Evolutionary conservation across 2,329 filamentous ascomycete species (phyloP).

Genomic region (Monilinia fructigena): DNA sequence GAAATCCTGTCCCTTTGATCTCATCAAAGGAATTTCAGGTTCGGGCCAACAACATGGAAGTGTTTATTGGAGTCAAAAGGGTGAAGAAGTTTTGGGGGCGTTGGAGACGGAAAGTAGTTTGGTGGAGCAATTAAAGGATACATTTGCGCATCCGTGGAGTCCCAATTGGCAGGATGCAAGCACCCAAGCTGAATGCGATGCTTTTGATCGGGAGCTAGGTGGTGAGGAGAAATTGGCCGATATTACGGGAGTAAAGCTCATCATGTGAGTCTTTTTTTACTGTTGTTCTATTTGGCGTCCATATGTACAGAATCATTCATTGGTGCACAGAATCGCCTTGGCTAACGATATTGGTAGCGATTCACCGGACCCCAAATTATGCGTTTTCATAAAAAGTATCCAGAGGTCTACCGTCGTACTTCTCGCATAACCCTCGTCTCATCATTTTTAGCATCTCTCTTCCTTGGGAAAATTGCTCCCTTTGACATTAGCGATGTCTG

Average conservation of each 20-base stretch:
- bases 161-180: constrained; percentile 99
- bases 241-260: constrained; percentile 87
- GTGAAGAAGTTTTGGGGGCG: constrained; percentile 60
- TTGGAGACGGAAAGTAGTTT: constrained; percentile 63
- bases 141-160: constrained; percentile 81
- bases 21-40: constrained; percentile 79
- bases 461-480: constrained; percentile 81
- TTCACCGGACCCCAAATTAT: constrained; percentile 98
- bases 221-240: constrained; percentile 67
- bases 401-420: constrained; percentile 77
- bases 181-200: constrained; percentile 87
- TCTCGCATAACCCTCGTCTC: constrained; percentile 89
- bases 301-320: neutral
- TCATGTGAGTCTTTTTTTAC: constrained; percentile 64
- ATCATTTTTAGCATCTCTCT: constrained; percentile 87
- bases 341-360: constrained; percentile 52
- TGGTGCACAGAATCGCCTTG: neutral
- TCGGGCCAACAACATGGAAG: constrained; percentile 98
- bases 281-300: neutral
- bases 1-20: constrained; percentile 68
- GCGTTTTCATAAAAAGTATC: constrained; percentile 76
- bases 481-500: constrained; percentile 94
- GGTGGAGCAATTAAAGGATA: constrained; percentile 65
- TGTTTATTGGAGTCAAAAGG: constrained; percentile 81
- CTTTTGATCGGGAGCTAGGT: constrained; percentile 74